Evolutionary conservation across 2,329 filamentous ascomycete species (phyloP).

Genomic region (Fonsecaea erecta): DNA sequence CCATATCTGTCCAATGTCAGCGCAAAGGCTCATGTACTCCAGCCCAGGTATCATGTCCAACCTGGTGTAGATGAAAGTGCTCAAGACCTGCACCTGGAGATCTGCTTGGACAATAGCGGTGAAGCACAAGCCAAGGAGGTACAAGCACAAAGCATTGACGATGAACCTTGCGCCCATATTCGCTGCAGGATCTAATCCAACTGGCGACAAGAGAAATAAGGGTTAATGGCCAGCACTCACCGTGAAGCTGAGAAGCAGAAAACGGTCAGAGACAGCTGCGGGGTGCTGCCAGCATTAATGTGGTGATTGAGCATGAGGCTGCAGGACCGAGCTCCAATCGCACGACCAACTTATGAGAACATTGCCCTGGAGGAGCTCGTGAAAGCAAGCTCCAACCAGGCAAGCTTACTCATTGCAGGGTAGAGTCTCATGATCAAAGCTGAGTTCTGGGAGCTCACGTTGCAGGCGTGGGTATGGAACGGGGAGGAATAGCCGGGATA

Average conservation of each 20-base stretch:
- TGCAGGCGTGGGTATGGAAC: conserved; percentile 1
- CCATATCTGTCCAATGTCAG: conserved; percentile 47
- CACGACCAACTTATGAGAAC: conserved; percentile 24
- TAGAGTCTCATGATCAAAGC: conserved; percentile 32
- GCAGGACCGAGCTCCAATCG: conserved; percentile 20
- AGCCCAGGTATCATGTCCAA: not conserved
- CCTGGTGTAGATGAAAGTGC: conserved; percentile 58
- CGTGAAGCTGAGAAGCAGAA: conserved; percentile 15
- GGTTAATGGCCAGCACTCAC: conserved; percentile 2
- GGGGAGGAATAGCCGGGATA: conserved; percentile 3
- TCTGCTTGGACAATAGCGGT: conserved; percentile 30
- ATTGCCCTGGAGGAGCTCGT: conserved; percentile 9
- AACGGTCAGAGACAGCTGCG: conserved; percentile 16
- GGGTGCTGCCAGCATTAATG: conserved; percentile 32
- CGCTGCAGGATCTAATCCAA: not conserved
- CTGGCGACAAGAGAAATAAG: not conserved
- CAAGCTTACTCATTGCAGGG: conserved; percentile 29
- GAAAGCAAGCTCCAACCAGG: conserved; percentile 13
- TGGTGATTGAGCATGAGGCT: conserved; percentile 23
- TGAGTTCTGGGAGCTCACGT: conserved; percentile 7
- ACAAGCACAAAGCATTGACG: conserved; percentile 13
- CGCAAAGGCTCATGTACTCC: not conserved
- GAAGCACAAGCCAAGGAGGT: conserved; percentile 21
- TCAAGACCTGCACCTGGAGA: conserved; percentile 48
- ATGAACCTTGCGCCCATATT: conserved; percentile 16